These are phyloP conservation scores for Phytophthora sojae DNA, from an alignment of 352 stramenopile genomes.

Conservation along the genomic window DNA sequence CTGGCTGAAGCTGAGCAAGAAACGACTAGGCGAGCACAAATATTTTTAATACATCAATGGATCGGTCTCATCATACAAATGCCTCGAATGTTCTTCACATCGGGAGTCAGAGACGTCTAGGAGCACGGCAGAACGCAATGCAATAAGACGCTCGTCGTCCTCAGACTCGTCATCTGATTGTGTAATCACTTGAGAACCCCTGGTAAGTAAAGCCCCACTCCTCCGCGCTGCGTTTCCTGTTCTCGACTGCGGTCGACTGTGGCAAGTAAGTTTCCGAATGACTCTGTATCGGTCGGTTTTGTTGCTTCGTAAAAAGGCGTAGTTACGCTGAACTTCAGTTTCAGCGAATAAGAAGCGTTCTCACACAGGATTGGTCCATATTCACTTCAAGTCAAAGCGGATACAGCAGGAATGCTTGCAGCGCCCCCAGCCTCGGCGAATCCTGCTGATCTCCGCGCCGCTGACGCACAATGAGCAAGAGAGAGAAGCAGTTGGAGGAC, in stretches of 20 bases:
- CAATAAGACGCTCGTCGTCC: constrained; percentile 69
- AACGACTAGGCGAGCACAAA: constrained; percentile 65
- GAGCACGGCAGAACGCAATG: constrained; percentile 84
- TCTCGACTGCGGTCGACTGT: background rate
- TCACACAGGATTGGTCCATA: constrained; percentile 4
- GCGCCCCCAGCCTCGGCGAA: constrained; percentile 2
- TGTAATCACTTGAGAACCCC: constrained; percentile 87
- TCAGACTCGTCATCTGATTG: constrained; percentile 93
- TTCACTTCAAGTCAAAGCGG: constrained; percentile 19
- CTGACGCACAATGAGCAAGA: constrained; percentile 24
- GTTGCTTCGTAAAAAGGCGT: constrained; percentile 16
- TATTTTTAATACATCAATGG: constrained; percentile 80
- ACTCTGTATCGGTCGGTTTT: background rate
- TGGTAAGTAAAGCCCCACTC: constrained; percentile 1
- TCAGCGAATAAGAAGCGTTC: constrained; percentile 8
- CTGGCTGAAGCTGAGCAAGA: constrained; percentile 76
- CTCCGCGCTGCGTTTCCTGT: background rate
- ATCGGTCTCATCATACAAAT: constrained; percentile 93
- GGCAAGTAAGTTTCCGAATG: constrained; percentile 34
- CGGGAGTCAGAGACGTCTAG: constrained; percentile 55
- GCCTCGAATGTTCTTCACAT: constrained; percentile 90
- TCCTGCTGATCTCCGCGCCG: background rate
- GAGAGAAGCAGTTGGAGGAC: constrained; percentile 46
- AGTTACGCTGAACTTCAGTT: constrained; percentile 21
- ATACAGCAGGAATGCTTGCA: constrained; percentile 23